Percentiles rank a stretch among this genome's conserved stretches.
Evolutionary conservation across 306 rosid species (phyloP).

Genomic region (Fragaria nilgerrensis): DNA sequence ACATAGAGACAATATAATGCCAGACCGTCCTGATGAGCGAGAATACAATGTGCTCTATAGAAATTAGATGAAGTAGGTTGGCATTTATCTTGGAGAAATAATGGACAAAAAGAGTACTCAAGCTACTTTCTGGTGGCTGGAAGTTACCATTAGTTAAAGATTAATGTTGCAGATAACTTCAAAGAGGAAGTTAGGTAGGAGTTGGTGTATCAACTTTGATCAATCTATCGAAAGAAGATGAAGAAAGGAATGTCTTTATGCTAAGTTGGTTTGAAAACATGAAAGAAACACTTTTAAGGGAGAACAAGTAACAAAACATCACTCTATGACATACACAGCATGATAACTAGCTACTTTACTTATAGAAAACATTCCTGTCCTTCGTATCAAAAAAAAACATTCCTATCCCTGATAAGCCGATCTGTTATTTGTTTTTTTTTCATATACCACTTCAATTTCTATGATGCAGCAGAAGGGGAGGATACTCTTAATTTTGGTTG

Average conservation of each 20-base stretch:
- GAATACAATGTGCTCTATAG: neutral
- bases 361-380: neutral
- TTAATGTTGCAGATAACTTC: neutral
- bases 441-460: constrained; percentile 15
- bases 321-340: constrained; percentile 1
- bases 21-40: neutral
- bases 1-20: too few relatives aligned
- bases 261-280: constrained; percentile 53
- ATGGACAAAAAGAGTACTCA: neutral
- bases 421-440: neutral
- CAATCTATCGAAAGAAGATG: neutral
- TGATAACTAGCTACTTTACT: neutral
- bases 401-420: neutral
- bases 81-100: neutral
- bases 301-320: constrained; percentile 30
- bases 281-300: constrained; percentile 20
- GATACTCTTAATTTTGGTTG: constrained; percentile 19
- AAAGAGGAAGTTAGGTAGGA: constrained; percentile 37
- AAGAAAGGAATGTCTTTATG: constrained; percentile 22
- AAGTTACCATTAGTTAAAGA: neutral
- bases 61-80: neutral
- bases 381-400: neutral
- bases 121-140: neutral
- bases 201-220: constrained; percentile 68
- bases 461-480: constrained; percentile 35